phyloP scores from a whole-genome alignment of 192 early-diverging fungal species.

The Mortierella hygrophila region DNA sequence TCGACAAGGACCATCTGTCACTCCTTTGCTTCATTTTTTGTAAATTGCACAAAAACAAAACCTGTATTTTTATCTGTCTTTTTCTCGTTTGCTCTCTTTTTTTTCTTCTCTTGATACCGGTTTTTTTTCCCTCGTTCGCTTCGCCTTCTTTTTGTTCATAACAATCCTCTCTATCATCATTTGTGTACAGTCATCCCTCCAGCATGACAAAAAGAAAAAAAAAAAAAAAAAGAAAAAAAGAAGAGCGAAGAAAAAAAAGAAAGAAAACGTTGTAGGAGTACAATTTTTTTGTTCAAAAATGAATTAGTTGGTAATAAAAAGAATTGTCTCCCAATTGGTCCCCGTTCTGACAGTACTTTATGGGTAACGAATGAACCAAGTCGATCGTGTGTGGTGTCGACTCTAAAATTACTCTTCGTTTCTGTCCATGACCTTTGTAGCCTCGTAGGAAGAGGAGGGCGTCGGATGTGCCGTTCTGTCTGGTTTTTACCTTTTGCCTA shows the following conservation, averaged over 20 bases:
- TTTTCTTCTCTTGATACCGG: not conserved
- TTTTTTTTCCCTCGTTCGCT: not conserved
- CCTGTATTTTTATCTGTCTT: not conserved
- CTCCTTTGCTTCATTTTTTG: not conserved
- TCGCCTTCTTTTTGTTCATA: not conserved
- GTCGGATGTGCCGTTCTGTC: not conserved
- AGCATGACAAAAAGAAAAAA: not conserved
- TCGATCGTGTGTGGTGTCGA: conserved; percentile 5
- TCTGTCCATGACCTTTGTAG: no score
- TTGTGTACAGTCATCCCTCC: not conserved
- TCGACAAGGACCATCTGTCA: not conserved
- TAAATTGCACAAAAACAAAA: not conserved
- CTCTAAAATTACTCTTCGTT: not conserved
- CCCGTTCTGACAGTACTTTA: not conserved
- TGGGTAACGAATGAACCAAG: not conserved
- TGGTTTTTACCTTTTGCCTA: not conserved
- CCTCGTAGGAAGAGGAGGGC: not conserved
- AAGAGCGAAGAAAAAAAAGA: not conserved
- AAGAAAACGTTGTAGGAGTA: not conserved
- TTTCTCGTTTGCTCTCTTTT: not conserved
- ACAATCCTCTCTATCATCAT: no score
- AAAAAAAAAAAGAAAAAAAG: not conserved
- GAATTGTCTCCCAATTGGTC: not conserved
- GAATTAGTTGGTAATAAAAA: not conserved
- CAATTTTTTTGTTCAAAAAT: not conserved